These are phyloP conservation scores for Phascolomyces articulosus DNA, from an alignment of 371 early-diverging fungal species.

Conservation along the genomic window DNA sequence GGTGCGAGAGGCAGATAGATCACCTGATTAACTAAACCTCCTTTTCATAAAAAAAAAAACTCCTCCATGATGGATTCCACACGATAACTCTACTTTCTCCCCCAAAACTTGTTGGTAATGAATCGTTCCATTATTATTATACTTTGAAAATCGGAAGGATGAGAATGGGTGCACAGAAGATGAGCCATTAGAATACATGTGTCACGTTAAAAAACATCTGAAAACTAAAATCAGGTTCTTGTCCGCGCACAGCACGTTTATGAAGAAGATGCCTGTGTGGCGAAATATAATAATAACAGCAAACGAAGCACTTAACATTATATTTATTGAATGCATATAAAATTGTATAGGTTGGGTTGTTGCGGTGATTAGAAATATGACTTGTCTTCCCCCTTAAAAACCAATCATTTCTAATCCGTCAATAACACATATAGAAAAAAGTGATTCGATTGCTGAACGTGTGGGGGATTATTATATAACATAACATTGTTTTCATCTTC, in stretches of 20 bases:
- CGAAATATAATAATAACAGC: background rate
- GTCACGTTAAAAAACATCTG: background rate
- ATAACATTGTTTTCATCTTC: too few relatives aligned
- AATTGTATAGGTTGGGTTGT: too few relatives aligned
- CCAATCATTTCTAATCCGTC: slow-evolving; percentile 2
- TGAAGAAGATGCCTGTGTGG: too few relatives aligned
- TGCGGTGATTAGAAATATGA: background rate
- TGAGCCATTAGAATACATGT: background rate
- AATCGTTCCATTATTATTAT: too few relatives aligned
- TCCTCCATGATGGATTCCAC: background rate
- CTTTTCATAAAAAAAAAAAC: too few relatives aligned
- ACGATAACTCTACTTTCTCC: background rate
- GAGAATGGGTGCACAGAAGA: slow-evolving; percentile 1
- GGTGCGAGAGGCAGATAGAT: background rate
- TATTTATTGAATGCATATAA: background rate
- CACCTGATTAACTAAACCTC: background rate
- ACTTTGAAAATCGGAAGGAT: background rate
- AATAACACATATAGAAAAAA: background rate
- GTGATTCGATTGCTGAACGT: too few relatives aligned
- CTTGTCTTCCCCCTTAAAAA: background rate
- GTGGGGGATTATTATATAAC: too few relatives aligned
- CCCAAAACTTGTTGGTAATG: background rate
- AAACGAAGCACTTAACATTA: background rate
- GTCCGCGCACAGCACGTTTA: background rate
- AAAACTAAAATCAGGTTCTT: background rate